phyloP scores from a whole-genome alignment of 345 rosid species.

The Lepidium sativum region DNA sequence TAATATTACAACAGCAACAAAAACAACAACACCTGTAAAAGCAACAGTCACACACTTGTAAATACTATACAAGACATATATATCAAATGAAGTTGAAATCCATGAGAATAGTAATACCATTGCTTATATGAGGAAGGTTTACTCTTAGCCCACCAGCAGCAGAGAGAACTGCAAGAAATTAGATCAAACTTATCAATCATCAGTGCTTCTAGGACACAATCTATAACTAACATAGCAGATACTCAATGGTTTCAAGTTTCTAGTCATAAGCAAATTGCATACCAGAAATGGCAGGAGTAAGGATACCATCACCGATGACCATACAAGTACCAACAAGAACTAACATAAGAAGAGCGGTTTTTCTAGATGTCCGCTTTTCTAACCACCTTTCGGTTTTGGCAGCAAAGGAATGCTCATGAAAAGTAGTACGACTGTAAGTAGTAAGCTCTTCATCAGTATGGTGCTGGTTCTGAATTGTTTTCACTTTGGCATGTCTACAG shows the following conservation, averaged over 20 bases:
- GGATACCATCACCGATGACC: conserved; percentile 89
- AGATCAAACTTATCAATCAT: background rate
- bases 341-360: conserved; percentile 54
- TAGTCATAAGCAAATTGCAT: background rate
- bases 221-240: too few relatives aligned
- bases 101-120: conserved; percentile 31
- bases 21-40: conserved; percentile 63
- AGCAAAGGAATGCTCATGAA: conserved; percentile 78
- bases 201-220: too few relatives aligned
- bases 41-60: background rate
- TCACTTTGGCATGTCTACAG: conserved; percentile 82
- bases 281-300: conserved; percentile 88
- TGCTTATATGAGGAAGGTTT: conserved; percentile 53
- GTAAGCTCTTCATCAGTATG: conserved; percentile 94
- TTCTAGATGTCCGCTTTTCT: conserved; percentile 48
- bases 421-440: conserved; percentile 78
- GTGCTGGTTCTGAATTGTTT: conserved; percentile 83
- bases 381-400: conserved; percentile 86
- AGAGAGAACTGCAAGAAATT: conserved; percentile 62
- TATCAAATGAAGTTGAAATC: background rate
- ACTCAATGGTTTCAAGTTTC: too few relatives aligned
- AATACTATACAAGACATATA: background rate
- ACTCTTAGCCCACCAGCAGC: conserved; percentile 95
- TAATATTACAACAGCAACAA: conserved; percentile 62
- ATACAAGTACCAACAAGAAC: conserved; percentile 87